Evolutionary conservation across 2,329 filamentous ascomycete species (phyloP).

Genomic region (Cercospora sp.): DNA sequence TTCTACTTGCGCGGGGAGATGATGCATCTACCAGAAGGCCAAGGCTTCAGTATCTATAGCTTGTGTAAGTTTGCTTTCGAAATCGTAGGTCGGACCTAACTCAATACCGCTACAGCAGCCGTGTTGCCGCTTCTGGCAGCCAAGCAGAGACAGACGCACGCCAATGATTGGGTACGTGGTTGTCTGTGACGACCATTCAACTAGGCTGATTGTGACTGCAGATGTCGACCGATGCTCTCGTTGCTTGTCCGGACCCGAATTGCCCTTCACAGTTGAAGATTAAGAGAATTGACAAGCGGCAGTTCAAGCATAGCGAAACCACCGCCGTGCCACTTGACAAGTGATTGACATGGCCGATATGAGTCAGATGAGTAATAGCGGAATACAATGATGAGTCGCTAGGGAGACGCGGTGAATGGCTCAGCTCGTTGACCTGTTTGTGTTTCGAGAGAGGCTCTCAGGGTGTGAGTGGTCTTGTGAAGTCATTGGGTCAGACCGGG

Average conservation of each 20-base stretch:
- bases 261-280: slow-evolving; percentile 27
- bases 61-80: slow-evolving; percentile 15
- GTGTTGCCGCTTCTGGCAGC: slow-evolving; percentile 28
- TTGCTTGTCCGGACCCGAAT: slow-evolving; percentile 27
- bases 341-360: too few relatives aligned
- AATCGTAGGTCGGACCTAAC: neutral
- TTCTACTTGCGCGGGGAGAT: slow-evolving; percentile 30
- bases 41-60: slow-evolving; percentile 31
- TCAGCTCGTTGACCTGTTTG: neutral
- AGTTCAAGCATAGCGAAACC: slow-evolving; percentile 27
- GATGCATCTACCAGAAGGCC: slow-evolving; percentile 25
- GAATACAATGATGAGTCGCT: neutral
- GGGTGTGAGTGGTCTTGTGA: neutral
- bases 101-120: slow-evolving; percentile 18
- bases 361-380: neutral
- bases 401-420: neutral
- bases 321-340: slow-evolving; percentile 22
- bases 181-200: neutral
- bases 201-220: neutral
- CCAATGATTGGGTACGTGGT: slow-evolving; percentile 22
- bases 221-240: slow-evolving; percentile 28
- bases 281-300: slow-evolving; percentile 12
- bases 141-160: slow-evolving; percentile 24
- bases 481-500: neutral
- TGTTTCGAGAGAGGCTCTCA: neutral